A percentile compares a stretch with the other conserved stretches of the same genome.
phyloP scores from a whole-genome alignment of 1,139 yeast genomes.

The Diutina sp. region DNA sequence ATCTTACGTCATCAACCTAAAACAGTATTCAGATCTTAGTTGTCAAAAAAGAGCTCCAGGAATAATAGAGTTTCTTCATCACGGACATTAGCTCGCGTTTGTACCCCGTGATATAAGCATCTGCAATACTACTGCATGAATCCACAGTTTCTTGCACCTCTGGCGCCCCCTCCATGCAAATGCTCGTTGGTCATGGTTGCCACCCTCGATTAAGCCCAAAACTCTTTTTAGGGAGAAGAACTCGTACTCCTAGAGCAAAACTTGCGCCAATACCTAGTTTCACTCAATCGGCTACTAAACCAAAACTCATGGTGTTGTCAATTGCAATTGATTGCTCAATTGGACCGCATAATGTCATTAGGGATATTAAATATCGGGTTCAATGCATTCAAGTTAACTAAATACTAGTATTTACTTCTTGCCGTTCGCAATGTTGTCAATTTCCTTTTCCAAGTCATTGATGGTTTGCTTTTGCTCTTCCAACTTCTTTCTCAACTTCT shows the following conservation, averaged over 20 bases:
- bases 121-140: background rate
- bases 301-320: too few species aligned
- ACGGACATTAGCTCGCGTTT: background rate
- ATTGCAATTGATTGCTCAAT: too few species aligned
- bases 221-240: too few species aligned
- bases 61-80: background rate
- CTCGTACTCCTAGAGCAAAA: too few species aligned
- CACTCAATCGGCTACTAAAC: too few species aligned
- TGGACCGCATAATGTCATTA: too few species aligned
- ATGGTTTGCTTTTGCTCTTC: conserved; percentile 33
- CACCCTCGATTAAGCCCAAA: background rate
- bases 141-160: background rate
- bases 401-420: conserved; percentile 15
- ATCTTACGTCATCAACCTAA: background rate
- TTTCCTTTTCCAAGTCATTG: conserved; percentile 27
- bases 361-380: background rate
- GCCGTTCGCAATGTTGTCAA: conserved; percentile 13
- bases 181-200: background rate
- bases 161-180: background rate
- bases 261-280: too few species aligned
- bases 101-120: background rate
- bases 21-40: background rate
- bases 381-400: background rate
- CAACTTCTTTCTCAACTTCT: conserved; percentile 31
- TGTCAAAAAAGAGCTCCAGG: too few species aligned